Evolutionary conservation across 352 stramenopile species (phyloP), one percentile per base, ranked within the genome.

Genomic region (Phytophthora europaea): DNA sequence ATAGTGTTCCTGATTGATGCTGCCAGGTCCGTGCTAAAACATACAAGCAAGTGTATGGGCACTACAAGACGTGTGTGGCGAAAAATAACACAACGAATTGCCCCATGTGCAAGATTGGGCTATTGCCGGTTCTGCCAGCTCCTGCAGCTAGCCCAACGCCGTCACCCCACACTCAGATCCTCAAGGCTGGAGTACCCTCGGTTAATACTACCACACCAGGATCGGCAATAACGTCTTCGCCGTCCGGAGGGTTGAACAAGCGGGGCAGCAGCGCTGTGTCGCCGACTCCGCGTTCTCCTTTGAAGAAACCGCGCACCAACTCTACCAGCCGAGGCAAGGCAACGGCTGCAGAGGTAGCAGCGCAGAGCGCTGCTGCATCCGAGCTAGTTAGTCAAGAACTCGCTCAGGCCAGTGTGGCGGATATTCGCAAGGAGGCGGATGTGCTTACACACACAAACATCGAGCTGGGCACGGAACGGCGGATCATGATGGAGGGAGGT

Each of bases 391-490:
- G 79, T 26, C 78, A 82, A 56, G 89, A 94, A 67, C 68, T 96
- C 5, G 73, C 77, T 38, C 84, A 89, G 59, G 87, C 87, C 7
- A 91, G 76, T 13, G 81, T 89, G 15, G 82, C 78, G 6, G 90
- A 97, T 57, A 88, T 97, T 50, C 87, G 88, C 23, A 89, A 83
- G 65, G 90, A 97, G 70, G 90, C 90, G 6, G 90, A 97, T 67
- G 90, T 95, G 26, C 71, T 97, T 40, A 97, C 86, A 4, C 90
- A 97, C 70, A 97, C 90, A 26, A 83, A 72, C 18, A 94, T 97
- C 57, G 90, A 97, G 51, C 51, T 95, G 40, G 71, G 77, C n/a
- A 75, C 72, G 12, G 90, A 97, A 72, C 86, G 89, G 1, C 83
- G 87, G 13, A 84, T 84, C 26, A 97, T 97, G 90, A 89, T 95